Evolutionary conservation across 139 green algal genomes (phyloP), one percentile per base, ranked within the genome.

Genomic region (Chlorella sp.): DNA sequence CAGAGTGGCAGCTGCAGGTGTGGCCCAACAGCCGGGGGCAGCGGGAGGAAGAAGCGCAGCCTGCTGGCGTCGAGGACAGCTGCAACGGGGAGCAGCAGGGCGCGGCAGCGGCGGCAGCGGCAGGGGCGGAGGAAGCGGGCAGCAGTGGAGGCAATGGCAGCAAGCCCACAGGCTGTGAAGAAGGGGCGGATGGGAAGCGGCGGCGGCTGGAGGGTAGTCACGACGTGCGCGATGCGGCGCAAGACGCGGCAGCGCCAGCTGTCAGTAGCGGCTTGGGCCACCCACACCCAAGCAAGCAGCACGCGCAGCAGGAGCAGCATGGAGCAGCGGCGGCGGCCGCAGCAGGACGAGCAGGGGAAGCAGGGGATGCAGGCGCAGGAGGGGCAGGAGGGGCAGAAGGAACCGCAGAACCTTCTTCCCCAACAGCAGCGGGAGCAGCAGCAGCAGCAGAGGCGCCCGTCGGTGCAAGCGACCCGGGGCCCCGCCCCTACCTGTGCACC

Each of bases 401-500:
- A n/a, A n/a, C 53, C 28, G 75, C 39, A 36, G 40, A 48, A 22
- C 42, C 22, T n/a, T n/a, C n/a, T n/a, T n/a, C 80, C 19, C 12
- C 85, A 34, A 3, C 48, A 22, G 75, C 86, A 61, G 86, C 22
- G 19, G 76, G 24, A 24, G 36, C 73, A 16, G 28, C 53, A 32
- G 86, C 57, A 28, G 76, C 34, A 11, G 75, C 40, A 28, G 42
- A 53, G n/a, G n/a, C 24, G 2, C 36, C 30, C 57, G 73, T 32
- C 24, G 40, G 11, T 36, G 34, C 14, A 66, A 53, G 26, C 92
- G 90, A 86, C 78, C 61, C 77, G 9, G 77, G 86, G 4, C 60
- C 86, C 21, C 78, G 81, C 79, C 96, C 96, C 0, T 99, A 99
- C 92, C 94, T 99, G 53, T 99, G 97, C 93, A 99, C 97, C 0